Base-by-base conservation (phyloP, 2,329 filamentous ascomycete species). In the Fusarium veterinarium region DNA sequence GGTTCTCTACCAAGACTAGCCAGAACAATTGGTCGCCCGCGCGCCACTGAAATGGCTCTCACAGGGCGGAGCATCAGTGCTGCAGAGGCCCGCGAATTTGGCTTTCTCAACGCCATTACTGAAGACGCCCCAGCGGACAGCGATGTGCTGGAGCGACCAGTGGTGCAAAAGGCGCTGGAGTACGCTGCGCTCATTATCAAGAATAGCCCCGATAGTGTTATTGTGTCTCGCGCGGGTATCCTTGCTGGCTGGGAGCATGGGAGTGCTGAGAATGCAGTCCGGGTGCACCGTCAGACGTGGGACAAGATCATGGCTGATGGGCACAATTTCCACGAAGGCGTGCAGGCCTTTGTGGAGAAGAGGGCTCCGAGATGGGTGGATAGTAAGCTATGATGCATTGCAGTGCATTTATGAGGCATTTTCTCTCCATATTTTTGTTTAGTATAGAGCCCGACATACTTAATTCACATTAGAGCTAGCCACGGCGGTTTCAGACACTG, bases 311-410 rank as follows among this genome's bases (percentile, higher is more conserved):
- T 94, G 60, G 83, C 90, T 71, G 84, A 83, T 10, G 91, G 89
- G 0, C 89, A 91, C 74, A 94, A 95, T 80, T 89, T 93, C 78
- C 87, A 86, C 52, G 92, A 94, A 81, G 92, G 92, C 0, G 83
- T 94, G 35, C 85, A 78, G 80, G 92, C 91, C 58, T 95, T 94
- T 83, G 90, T 91, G 33, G 91, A 93, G 84, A 93, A 91, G 85
- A 86, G 91, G 77, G 86, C 88, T 79, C 90, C 92, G 1, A 83
- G 82, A 49, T 94, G 91, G 91, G 86, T 84, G 71, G 83, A 87
- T 67, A 89, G 87, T 77, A 90, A 89, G 77, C 71, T 90, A 71
- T 90, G 46, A 67, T 67, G 62, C 49, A 55, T 53, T 23, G 37
- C 38, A 38, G 38, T 37, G 33, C 49, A 40, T 40, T 28, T 13